These are phyloP conservation scores for Staphylotrichum tortipilum DNA, from an alignment of 495 filamentous ascomycete species.

Conservation along the genomic window DNA sequence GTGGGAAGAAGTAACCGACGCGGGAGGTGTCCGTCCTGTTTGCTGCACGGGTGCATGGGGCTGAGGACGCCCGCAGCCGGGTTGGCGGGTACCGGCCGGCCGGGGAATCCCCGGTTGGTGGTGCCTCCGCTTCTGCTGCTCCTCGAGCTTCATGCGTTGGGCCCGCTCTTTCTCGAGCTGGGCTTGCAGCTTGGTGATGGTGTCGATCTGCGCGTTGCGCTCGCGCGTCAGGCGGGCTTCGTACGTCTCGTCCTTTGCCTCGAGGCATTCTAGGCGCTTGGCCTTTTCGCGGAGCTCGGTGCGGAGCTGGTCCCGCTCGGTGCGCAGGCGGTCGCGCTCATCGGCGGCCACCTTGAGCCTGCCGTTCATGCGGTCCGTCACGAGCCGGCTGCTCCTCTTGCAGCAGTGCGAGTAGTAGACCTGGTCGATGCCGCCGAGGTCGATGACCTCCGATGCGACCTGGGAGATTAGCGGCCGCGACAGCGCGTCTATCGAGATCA, in stretches of 20 bases:
- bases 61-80: slow-evolving; percentile 7
- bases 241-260: slow-evolving; percentile 28
- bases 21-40: too few species aligned
- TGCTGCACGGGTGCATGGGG: slow-evolving; percentile 8
- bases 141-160: slow-evolving; percentile 15
- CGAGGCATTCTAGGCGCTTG: slow-evolving; percentile 23
- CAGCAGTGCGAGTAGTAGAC: slow-evolving; percentile 36
- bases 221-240: slow-evolving; percentile 24
- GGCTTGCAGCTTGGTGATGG: slow-evolving; percentile 14
- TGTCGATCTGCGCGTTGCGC: slow-evolving; percentile 13
- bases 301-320: slow-evolving; percentile 17
- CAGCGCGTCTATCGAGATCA: slow-evolving; percentile 23
- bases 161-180: slow-evolving; percentile 22
- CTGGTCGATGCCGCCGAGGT: slow-evolving; percentile 35
- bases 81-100: not conserved
- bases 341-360: slow-evolving; percentile 14
- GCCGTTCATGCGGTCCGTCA: slow-evolving; percentile 25
- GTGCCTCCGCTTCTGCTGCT: slow-evolving; percentile 3
- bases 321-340: slow-evolving; percentile 21
- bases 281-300: slow-evolving; percentile 16
- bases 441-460: slow-evolving; percentile 26
- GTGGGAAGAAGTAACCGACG: not conserved
- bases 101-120: slow-evolving; percentile 7
- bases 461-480: slow-evolving; percentile 23
- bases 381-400: slow-evolving; percentile 23